These are phyloP conservation scores for Chlorella sp. DNA, from an alignment of 139 green algal genomes.

Conservation along the genomic window DNA sequence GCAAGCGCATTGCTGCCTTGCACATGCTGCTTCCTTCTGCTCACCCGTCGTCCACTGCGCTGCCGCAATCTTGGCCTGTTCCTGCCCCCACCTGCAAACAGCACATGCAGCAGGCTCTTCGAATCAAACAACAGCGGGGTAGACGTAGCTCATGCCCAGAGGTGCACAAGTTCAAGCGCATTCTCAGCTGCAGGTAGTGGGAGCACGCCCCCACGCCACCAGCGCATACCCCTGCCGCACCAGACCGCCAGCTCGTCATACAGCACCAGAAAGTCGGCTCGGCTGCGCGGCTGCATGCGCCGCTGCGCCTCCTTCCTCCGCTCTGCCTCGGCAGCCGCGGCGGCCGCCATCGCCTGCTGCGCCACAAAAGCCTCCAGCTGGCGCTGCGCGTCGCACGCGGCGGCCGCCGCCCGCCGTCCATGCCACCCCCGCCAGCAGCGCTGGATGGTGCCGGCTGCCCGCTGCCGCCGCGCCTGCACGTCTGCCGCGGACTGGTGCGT, in stretches of 20 bases:
- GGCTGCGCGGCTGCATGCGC: conserved; percentile 79
- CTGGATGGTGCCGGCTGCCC: conserved; percentile 72
- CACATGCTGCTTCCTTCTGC: neutral
- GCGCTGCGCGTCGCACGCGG: neutral
- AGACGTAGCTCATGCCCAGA: no score
- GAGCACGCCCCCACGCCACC: no score
- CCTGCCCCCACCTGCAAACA: conserved; percentile 38
- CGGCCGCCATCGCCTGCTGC: neutral
- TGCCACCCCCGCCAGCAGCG: conserved; percentile 67
- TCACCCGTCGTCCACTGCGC: neutral
- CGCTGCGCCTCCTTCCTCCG: conserved; percentile 2
- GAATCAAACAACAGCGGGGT: no score
- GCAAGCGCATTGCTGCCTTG: no score
- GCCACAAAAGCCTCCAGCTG: neutral
- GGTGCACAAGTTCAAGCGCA: no score
- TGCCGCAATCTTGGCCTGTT: conserved; percentile 79
- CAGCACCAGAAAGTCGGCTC: conserved; percentile 85
- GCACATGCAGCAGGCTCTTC: no score
- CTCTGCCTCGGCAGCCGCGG: neutral
- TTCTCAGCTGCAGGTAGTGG: no score
- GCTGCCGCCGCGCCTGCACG: conserved; percentile 44
- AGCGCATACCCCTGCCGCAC: no score
- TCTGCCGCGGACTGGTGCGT: conserved; percentile 70
- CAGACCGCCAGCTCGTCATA: conserved; percentile 48
- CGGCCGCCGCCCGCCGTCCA: conserved; percentile 20